Percentiles rank a stretch among this genome's conserved stretches.
Evolutionary conservation across 352 stramenopile genomes (phyloP).

Genomic region (Phytophthora citrophthora): DNA sequence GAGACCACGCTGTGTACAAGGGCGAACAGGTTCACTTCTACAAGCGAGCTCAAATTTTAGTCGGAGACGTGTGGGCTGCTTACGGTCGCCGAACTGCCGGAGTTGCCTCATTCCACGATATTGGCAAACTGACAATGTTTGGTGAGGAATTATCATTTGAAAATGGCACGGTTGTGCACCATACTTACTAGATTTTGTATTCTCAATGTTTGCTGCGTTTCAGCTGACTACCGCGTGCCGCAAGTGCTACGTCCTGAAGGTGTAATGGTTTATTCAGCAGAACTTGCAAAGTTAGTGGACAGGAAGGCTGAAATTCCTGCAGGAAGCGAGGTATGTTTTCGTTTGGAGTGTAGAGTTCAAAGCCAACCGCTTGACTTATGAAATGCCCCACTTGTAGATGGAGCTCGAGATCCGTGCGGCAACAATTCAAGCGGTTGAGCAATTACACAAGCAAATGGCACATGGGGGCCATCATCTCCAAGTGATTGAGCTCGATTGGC

Average conservation of each 20-base stretch:
- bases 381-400: constrained; percentile 41
- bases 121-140: constrained; percentile 90
- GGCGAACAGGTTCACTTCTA: constrained; percentile 89
- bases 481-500: constrained; percentile 88
- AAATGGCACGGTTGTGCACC: neutral
- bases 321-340: constrained; percentile 60
- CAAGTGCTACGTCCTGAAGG: constrained; percentile 78
- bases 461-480: constrained; percentile 47
- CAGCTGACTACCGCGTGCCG: constrained; percentile 90
- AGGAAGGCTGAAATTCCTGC: constrained; percentile 60
- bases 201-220: neutral
- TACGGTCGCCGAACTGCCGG: constrained; percentile 64
- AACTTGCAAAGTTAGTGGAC: constrained; percentile 58
- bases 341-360: too few relatives aligned
- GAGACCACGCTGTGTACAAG: constrained; percentile 84
- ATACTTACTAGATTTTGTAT: neutral
- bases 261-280: constrained; percentile 66
- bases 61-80: constrained; percentile 87
- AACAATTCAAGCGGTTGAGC: constrained; percentile 87
- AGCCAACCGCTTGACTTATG: too few relatives aligned
- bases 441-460: constrained; percentile 51
- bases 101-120: constrained; percentile 77
- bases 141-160: constrained; percentile 31
- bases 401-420: constrained; percentile 86
- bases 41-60: constrained; percentile 91